Evolutionary conservation across 176 grass and related monocot genomes (phyloP), one percentile per base, ranked within the genome.

Genomic region (Phoenix dactylifera): DNA sequence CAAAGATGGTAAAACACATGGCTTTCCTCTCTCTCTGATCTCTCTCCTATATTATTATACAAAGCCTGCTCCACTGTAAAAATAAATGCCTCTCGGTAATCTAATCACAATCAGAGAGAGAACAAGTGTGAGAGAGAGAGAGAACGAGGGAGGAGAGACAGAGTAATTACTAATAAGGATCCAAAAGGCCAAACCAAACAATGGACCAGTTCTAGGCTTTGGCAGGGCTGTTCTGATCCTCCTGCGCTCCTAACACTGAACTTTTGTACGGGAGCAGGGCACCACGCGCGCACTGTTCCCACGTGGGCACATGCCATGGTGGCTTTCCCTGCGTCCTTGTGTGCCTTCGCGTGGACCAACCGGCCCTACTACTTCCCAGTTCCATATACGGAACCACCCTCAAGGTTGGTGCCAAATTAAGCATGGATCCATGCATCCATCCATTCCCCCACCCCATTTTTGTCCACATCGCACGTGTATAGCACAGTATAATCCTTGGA

Each of bases 41-140:
- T 2, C 35, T 12, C 35, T 12, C 35, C 1, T 1, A 18, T 20
- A 50, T 60, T 59, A 44, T 16, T 53, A 32, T 29, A 22, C 49
- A 63, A 72, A 72, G 70, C 70, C 59, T 51, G 48, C 29, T 55
- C 50, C 19, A 48, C 59, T 44, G 70, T 73, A 63, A 73, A 48
- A 60, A 73, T 62, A 55, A 73, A 52, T 54, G 70, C 26, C 59
- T 73, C 70, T 73, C 59, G 59, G 70, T 55, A 73, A 73, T 55
- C 70, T 59, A 73, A 73, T 63, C 70, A 53, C 63, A 48, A 63
- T 73, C 59, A n/a, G n/a, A n/a, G n/a, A n/a, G n/a, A n/a, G n/a
- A n/a, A 73, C 29, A 1, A 57, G 2, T 1, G 29, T 6, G 35
- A 44, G 35, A 44, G 35, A 54, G 15, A 17, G 16, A 22, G 7